Conservation (phyloP, 2,329 filamentous ascomycete species). For the Eutypella sp. region DNA sequence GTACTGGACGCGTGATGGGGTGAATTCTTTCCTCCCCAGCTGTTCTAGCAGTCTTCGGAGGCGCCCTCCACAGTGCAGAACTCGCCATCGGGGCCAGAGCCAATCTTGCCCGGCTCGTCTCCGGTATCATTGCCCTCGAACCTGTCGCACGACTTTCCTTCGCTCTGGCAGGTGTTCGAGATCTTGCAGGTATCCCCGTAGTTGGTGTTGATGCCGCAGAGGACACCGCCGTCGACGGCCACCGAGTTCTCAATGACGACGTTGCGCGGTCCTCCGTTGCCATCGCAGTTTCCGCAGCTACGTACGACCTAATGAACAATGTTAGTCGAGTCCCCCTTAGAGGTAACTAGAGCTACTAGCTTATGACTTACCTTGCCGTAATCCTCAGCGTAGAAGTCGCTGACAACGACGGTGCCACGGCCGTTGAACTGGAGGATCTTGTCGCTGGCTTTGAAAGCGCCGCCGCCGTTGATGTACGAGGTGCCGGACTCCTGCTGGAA, state of each 20-base stretch:
- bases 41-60: background rate
- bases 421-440: conserved; percentile 41
- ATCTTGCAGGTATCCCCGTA: conserved; percentile 42
- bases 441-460: conserved; percentile 35
- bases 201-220: conserved; percentile 48
- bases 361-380: conserved; percentile 34
- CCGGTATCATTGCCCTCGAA: conserved; percentile 18
- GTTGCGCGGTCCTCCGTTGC: conserved; percentile 33
- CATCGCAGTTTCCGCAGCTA: conserved; percentile 45
- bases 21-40: too few species aligned
- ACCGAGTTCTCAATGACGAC: conserved; percentile 40
- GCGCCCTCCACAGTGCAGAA: background rate
- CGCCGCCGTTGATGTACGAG: conserved; percentile 37
- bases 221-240: conserved; percentile 34
- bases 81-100: conserved; percentile 6
- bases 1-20: too few species aligned
- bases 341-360: background rate
- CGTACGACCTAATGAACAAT: conserved; percentile 31
- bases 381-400: conserved; percentile 36
- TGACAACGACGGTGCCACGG: conserved; percentile 32
- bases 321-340: background rate
- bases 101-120: conserved; percentile 13
- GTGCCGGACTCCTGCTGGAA: conserved; percentile 35
- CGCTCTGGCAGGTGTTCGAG: conserved; percentile 34
- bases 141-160: conserved; percentile 28